Percentiles rank a stretch among this genome's conserved stretches.
These are phyloP conservation scores for Coemansia sp. DNA, from an alignment of 192 early-diverging fungal species.

Conservation along the genomic window DNA sequence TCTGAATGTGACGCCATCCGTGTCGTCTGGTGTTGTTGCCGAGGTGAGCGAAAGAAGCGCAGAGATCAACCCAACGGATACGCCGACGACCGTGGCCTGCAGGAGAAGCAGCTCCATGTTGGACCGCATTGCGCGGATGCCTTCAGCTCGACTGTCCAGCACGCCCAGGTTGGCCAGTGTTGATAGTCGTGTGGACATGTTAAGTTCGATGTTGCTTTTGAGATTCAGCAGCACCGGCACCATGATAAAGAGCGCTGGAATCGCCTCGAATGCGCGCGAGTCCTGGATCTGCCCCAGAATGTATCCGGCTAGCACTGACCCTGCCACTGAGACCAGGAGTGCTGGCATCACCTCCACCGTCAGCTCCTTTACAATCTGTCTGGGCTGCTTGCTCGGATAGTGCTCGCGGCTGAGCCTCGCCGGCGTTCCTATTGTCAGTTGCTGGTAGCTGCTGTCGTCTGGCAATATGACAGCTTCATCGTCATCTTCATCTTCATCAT, in stretches of 20 bases:
- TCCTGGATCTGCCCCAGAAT: constrained; percentile 67
- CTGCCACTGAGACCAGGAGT: constrained; percentile 68
- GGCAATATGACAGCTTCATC: not conserved
- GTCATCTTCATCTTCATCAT: not conserved
- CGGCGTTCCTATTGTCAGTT: too few species aligned
- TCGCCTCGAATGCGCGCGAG: constrained; percentile 66
- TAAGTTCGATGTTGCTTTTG: constrained; percentile 93
- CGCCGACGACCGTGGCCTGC: constrained; percentile 70
- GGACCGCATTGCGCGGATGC: constrained; percentile 64
- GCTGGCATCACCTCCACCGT: constrained; percentile 62
- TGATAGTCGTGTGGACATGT: constrained; percentile 81
- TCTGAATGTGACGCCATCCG: not conserved
- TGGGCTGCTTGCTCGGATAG: constrained; percentile 10
- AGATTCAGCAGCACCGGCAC: constrained; percentile 83
- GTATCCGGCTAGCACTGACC: constrained; percentile 71
- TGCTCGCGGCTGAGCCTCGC: not conserved
- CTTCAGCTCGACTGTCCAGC: constrained; percentile 56
- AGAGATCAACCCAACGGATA: constrained; percentile 70
- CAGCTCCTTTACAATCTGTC: constrained; percentile 35
- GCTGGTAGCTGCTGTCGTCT: not conserved
- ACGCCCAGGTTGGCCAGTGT: constrained; percentile 71
- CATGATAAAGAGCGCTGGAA: constrained; percentile 80
- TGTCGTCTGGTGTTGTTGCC: not conserved
- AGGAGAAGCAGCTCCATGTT: constrained; percentile 77
- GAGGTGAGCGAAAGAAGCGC: constrained; percentile 51